Conservation (phyloP, 1,284 basidiomycete species). For the Psilocybe mexicana region DNA sequence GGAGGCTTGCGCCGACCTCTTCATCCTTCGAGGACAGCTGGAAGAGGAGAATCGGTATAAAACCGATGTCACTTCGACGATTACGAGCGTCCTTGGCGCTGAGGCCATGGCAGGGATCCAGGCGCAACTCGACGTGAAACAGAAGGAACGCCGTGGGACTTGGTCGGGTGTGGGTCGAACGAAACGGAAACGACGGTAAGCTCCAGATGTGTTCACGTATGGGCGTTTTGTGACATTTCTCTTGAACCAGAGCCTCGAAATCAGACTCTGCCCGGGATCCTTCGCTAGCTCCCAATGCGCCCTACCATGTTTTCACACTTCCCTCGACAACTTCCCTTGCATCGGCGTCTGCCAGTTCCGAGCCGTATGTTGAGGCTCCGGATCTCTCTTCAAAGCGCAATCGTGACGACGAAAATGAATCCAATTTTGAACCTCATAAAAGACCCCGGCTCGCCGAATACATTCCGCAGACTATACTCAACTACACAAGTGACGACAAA, state of each 20-base stretch:
- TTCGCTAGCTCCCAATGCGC: not conserved
- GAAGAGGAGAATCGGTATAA: not conserved
- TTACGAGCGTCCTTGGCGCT: not conserved
- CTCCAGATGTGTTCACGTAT: not conserved
- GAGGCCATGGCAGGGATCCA: not conserved
- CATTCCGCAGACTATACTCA: not conserved
- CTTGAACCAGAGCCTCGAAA: no score
- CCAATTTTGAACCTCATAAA: not conserved
- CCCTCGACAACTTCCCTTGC: not conserved
- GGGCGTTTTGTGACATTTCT: no score
- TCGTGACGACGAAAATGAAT: not conserved
- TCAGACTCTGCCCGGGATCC: not conserved
- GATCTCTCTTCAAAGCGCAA: not conserved
- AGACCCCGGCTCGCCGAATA: not conserved
- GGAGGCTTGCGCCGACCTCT: not conserved
- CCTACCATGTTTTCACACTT: not conserved
- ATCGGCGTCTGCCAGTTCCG: no score
- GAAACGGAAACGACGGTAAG: not conserved
- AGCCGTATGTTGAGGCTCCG: no score
- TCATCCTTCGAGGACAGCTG: not conserved
- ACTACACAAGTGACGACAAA: not conserved
- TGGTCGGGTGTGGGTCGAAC: not conserved
- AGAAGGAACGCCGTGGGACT: not conserved
- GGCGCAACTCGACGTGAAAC: not conserved
- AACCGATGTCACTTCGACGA: not conserved